Evolutionary conservation across 192 early-diverging fungal species (phyloP).

Genomic region (Physocladia obscura): DNA sequence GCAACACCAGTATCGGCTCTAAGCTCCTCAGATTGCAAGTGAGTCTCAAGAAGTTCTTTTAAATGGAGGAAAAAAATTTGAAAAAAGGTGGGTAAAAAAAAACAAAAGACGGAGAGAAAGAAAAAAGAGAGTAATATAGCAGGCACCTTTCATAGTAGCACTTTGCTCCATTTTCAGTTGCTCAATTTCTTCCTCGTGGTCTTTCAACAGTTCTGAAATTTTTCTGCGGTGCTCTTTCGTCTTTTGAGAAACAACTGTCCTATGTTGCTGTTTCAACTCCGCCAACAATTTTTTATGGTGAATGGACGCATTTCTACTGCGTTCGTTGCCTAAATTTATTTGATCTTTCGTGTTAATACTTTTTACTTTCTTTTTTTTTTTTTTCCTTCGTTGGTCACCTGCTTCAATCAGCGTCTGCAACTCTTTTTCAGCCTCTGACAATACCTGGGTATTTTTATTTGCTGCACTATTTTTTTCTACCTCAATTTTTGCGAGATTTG

Average conservation of each 20-base stretch:
- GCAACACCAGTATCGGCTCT: slow-evolving; percentile 22
- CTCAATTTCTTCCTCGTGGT: slow-evolving; percentile 33
- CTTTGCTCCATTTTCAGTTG: slow-evolving; percentile 27
- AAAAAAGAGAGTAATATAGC: background rate
- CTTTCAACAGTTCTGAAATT: slow-evolving; percentile 21
- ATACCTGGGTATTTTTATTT: slow-evolving; percentile 17
- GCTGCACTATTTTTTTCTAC: slow-evolving; percentile 20
- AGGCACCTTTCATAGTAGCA: slow-evolving; percentile 15
- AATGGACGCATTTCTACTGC: background rate
- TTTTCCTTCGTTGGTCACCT: background rate
- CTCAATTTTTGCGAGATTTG: background rate
- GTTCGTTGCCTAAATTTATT: slow-evolving; percentile 21
- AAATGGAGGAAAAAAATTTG: background rate
- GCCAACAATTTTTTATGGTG: slow-evolving; percentile 30
- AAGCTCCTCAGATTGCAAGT: slow-evolving; percentile 25
- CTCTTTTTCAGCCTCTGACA: slow-evolving; percentile 18
- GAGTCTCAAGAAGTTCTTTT: slow-evolving; percentile 27
- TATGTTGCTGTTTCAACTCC: slow-evolving; percentile 22
- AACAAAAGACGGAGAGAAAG: too few relatives aligned
- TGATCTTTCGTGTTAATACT: background rate
- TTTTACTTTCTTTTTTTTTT: background rate
- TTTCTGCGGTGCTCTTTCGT: slow-evolving; percentile 21
- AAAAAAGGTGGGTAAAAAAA: too few relatives aligned
- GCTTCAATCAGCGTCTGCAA: slow-evolving; percentile 4
- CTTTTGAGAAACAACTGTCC: background rate